These are phyloP conservation scores for Pilatotrama ljubarskyi DNA, from an alignment of 768 basidiomycete species.

Conservation along the genomic window DNA sequence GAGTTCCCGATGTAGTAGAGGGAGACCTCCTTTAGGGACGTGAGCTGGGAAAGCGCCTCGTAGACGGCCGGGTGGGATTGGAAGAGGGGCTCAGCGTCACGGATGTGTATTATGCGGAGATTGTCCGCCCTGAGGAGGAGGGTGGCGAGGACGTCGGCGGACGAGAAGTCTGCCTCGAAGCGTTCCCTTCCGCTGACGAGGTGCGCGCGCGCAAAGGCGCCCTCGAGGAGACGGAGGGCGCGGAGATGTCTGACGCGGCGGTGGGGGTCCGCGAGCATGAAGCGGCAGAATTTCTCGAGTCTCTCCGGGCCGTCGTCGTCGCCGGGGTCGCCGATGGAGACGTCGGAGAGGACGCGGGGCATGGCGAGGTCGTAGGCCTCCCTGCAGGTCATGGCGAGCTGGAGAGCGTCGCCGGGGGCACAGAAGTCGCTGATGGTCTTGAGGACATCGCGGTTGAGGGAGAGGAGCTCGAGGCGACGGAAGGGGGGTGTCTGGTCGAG, in stretches of 20 bases:
- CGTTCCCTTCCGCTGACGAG: slow-evolving; percentile 2
- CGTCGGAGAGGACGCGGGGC: slow-evolving; percentile 22
- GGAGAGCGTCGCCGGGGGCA: slow-evolving; percentile 17
- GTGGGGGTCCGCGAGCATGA: slow-evolving; percentile 18
- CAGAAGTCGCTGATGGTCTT: slow-evolving; percentile 20
- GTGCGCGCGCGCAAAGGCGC: slow-evolving; percentile 15
- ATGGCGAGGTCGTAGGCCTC: slow-evolving; percentile 19
- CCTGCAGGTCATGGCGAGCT: slow-evolving; percentile 21
- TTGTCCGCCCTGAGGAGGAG: slow-evolving; percentile 17
- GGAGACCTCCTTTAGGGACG: slow-evolving; percentile 21
- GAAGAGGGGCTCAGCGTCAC: slow-evolving; percentile 23
- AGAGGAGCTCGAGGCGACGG: slow-evolving; percentile 14
- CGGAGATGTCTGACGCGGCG: slow-evolving; percentile 17
- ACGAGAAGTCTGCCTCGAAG: slow-evolving; percentile 21
- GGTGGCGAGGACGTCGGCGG: slow-evolving; percentile 18
- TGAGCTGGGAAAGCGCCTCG: slow-evolving; percentile 17
- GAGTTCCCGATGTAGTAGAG: slow-evolving; percentile 26
- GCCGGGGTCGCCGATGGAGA: slow-evolving; percentile 19
- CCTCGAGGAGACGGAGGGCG: slow-evolving; percentile 20
- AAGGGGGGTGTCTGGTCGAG: not conserved
- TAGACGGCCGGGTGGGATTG: slow-evolving; percentile 20
- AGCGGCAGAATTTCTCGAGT: slow-evolving; percentile 19
- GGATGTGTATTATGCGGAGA: slow-evolving; percentile 21
- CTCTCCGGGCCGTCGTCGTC: slow-evolving; percentile 16
- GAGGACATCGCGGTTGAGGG: slow-evolving; percentile 25